These are phyloP conservation scores for Diatrype stigma DNA, from an alignment of 2,329 filamentous ascomycete genomes.

Conservation along the genomic window DNA sequence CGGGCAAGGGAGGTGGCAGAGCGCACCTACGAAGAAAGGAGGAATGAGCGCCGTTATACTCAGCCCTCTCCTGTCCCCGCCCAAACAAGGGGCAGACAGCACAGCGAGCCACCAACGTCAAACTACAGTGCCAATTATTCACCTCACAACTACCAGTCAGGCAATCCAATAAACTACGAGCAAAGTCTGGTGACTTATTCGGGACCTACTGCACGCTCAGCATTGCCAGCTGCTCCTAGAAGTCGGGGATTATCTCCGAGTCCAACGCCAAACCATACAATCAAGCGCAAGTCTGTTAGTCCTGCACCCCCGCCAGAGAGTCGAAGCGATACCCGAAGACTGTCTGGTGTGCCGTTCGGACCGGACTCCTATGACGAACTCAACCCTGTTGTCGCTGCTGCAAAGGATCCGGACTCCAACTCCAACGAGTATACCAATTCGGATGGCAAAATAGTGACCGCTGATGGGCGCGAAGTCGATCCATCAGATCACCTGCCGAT, in stretches of 20 bases:
- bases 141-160: conserved; percentile 16
- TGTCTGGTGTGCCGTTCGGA: conserved; percentile 65
- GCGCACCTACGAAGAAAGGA: conserved; percentile 52
- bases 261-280: conserved; percentile 46
- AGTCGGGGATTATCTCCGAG: conserved; percentile 36
- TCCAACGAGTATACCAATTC: conserved; percentile 44
- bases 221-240: conserved; percentile 8
- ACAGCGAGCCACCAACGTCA: conserved; percentile 25
- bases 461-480: conserved; percentile 73
- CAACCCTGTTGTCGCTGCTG: conserved; percentile 54
- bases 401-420: conserved; percentile 23
- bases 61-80: conserved; percentile 33
- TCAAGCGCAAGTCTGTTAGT: conserved; percentile 70
- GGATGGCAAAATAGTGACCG: conserved; percentile 67
- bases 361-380: conserved; percentile 73
- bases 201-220: conserved; percentile 16
- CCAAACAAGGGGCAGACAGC: conserved; percentile 37
- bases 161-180: conserved; percentile 20
- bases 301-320: conserved; percentile 53
- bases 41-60: conserved; percentile 42
- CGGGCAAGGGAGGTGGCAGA: conserved; percentile 55
- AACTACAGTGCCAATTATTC: conserved; percentile 20
- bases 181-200: conserved; percentile 33
- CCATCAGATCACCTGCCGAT: conserved; percentile 77
- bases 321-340: conserved; percentile 37